Evolutionary conservation across 352 stramenopile species (phyloP).

Genomic region (Pseudoperonospora humuli): DNA sequence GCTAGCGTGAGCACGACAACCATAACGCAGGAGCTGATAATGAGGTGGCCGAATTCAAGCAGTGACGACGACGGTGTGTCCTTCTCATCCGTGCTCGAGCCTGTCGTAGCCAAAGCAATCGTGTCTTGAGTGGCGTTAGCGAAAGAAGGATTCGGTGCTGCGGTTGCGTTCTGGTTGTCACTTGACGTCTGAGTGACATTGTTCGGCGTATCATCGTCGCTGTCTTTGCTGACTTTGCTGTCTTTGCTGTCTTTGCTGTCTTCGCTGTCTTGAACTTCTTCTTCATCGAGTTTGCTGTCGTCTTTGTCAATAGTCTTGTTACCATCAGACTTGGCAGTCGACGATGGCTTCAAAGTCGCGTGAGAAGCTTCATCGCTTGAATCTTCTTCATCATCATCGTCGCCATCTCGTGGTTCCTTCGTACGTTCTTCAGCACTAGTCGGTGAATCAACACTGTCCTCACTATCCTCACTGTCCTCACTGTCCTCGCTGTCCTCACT

Average conservation of each 20-base stretch:
- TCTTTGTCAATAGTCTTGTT: conserved; percentile 6
- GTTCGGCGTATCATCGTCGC: conserved; percentile 19
- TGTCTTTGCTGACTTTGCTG: conserved; percentile 17
- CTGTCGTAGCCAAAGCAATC: conserved; percentile 19
- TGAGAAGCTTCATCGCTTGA: conserved; percentile 6
- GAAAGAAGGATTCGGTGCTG: conserved; percentile 3
- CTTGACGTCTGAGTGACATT: conserved; percentile 16
- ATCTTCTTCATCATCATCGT: conserved; percentile 18
- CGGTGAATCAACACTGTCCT: conserved; percentile 3
- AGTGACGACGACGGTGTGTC: conserved; percentile 30
- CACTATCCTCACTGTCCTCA: conserved; percentile 14
- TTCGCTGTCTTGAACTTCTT: conserved; percentile 13
- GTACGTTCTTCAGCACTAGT: conserved; percentile 1
- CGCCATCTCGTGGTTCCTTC: conserved; percentile 2
- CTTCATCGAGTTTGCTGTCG: background rate
- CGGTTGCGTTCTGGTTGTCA: background rate
- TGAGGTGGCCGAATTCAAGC: conserved; percentile 52
- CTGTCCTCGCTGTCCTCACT: conserved; percentile 9
- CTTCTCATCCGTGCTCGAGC: conserved; percentile 14
- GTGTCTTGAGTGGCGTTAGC: background rate
- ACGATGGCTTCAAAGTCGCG: background rate
- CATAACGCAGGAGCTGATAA: conserved; percentile 49
- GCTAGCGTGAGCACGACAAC: conserved; percentile 51
- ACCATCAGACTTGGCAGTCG: conserved; percentile 1
- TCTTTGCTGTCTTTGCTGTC: conserved; percentile 17